phyloP scores from a whole-genome alignment of 306 rosid species.

The Echinosophora koreensis region DNA sequence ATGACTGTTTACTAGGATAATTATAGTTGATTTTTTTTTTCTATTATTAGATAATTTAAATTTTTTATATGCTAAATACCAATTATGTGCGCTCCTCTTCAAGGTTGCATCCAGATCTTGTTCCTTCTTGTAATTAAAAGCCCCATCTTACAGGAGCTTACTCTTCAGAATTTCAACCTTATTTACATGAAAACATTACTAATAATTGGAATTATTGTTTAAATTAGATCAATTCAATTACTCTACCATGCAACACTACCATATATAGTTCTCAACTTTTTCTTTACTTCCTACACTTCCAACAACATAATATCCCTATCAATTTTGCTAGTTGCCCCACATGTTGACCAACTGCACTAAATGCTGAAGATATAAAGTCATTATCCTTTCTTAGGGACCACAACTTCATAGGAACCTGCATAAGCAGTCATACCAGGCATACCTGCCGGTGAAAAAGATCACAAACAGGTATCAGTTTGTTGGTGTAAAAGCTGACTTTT shows the following conservation, averaged over 20 bases:
- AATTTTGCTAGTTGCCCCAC: conserved; percentile 66
- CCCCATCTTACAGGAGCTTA: conserved; percentile 55
- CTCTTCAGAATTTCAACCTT: conserved; percentile 54
- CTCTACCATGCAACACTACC: background rate
- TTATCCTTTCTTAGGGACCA: conserved; percentile 58
- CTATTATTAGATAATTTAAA: conserved; percentile 8
- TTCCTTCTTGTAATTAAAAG: conserved; percentile 60
- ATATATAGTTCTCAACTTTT: conserved; percentile 53
- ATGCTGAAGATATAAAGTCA: conserved; percentile 67
- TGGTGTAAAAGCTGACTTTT: background rate
- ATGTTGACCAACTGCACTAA: conserved; percentile 65
- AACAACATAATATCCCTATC: conserved; percentile 71
- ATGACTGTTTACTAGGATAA: background rate
- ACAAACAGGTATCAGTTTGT: background rate
- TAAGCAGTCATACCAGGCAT: conserved; percentile 73
- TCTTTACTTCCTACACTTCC: conserved; percentile 68
- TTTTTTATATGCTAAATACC: conserved; percentile 3
- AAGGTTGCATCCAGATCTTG: conserved; percentile 49
- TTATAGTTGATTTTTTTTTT: background rate
- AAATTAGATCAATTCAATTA: background rate
- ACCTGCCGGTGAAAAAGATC: conserved; percentile 36
- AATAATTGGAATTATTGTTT: background rate
- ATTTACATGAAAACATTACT: conserved; percentile 14
- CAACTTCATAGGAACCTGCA: conserved; percentile 58
- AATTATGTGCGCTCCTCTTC: conserved; percentile 44